Base-by-base conservation (phyloP, 176 grass and related monocot genomes). In the Oryza longistaminata region DNA sequence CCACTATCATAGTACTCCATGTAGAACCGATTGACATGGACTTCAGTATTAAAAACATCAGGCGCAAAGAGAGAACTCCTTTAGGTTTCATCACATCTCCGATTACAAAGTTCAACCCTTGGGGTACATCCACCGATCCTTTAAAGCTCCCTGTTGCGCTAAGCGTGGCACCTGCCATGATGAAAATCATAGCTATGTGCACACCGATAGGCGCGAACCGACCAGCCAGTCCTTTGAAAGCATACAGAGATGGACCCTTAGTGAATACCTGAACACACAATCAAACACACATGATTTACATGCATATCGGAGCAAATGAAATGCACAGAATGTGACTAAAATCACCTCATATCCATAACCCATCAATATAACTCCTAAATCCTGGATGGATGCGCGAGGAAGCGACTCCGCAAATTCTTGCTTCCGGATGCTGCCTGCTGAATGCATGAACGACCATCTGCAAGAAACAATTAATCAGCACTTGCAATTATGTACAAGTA, bases 1-100 rank as follows among this genome's bases (percentile, higher is more conserved):
- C 96, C 96, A 24, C 93, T 94, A 0, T 99, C 96, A 89, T 99
- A 99, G 79, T 96, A 99, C 43, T 99, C 88, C 91, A 99, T 96
- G 76, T 94, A 99, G 88, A 99, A 99, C 79, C 86, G 88, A 35
- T 99, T 94, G 26, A 96, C 93, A 88, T 99, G 96, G 29, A 99
- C 93, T 83, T 99, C 91, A 7, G 91, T 96, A 88, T 91, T 88
- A 77, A 99, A 99, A 78, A 84, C 85, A 84, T 96, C 82, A 0
- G 87, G 79, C 0, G 91, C 83, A 11, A 88, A 9, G 96, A 92
- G 79, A 99, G 84, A 78, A 91, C 77, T 0, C 96, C 96, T 68
- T 29, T 91, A 6, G 93, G 93, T 87, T 86, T 88, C 93, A 96
- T 92, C 12, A 96, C 88, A 90, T 99, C 96, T 48, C 96, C 91